phyloP scores from a whole-genome alignment of 1,284 basidiomycete genomes.

The Rhodotorula sp. region DNA sequence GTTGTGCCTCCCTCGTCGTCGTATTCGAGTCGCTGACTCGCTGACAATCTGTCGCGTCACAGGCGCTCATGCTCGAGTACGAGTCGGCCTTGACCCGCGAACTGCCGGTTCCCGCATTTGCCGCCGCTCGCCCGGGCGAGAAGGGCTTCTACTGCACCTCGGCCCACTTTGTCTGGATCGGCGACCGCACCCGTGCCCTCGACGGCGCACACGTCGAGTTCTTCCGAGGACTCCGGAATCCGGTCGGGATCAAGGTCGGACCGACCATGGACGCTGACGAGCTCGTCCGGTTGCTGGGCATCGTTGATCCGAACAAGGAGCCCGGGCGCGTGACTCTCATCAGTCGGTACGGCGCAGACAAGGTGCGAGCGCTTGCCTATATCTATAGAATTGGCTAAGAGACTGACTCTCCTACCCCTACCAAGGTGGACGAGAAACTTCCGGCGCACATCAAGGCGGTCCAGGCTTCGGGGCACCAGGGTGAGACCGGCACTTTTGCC shows the following conservation, averaged over 20 bases:
- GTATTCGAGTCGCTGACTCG: not conserved
- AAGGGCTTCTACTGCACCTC: slow-evolving; percentile 35
- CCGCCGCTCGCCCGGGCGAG: slow-evolving; percentile 11
- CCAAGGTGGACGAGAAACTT: slow-evolving; percentile 70
- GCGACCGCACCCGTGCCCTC: slow-evolving; percentile 91
- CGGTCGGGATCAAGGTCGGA: slow-evolving; percentile 94
- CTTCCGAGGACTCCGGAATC: slow-evolving; percentile 72
- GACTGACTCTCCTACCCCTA: not conserved
- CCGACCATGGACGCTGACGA: slow-evolving; percentile 80
- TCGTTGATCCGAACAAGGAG: slow-evolving; percentile 82
- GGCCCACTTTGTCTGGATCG: slow-evolving; percentile 72
- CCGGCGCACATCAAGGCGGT: slow-evolving; percentile 82
- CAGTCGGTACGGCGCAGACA: slow-evolving; percentile 84
- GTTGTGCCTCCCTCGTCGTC: too few species aligned
- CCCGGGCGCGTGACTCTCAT: slow-evolving; percentile 84
- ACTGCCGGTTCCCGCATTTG: slow-evolving; percentile 24
- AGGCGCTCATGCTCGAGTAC: slow-evolving; percentile 89
- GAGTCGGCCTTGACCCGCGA: slow-evolving; percentile 84
- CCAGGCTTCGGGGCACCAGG: slow-evolving; percentile 65
- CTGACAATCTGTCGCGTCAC: not conserved
- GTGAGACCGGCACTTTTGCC: slow-evolving; percentile 48
- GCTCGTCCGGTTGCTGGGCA: slow-evolving; percentile 72
- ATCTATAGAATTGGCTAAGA: not conserved
- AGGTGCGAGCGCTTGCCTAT: slow-evolving; percentile 55
- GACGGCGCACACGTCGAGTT: slow-evolving; percentile 86